Evolutionary conservation across 1,139 yeast species (phyloP).

Genomic region (Pichia sp.): DNA sequence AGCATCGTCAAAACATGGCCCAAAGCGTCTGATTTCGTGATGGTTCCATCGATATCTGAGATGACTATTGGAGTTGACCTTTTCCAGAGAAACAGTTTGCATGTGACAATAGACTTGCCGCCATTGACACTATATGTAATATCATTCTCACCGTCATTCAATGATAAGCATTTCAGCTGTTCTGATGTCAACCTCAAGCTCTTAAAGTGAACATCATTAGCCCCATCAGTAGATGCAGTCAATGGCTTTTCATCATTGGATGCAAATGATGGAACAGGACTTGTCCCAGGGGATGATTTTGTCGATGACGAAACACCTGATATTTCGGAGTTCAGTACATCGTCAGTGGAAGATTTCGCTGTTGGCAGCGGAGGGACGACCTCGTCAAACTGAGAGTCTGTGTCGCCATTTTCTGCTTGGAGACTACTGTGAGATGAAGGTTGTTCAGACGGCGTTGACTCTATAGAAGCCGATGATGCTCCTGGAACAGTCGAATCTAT

Average conservation of each 20-base stretch:
- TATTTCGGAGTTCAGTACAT: neutral
- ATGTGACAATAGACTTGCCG: constrained; percentile 71
- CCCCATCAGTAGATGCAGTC: neutral
- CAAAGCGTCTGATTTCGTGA: constrained; percentile 94
- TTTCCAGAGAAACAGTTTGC: constrained; percentile 82
- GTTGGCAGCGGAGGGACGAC: neutral
- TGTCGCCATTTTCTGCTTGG: neutral
- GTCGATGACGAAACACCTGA: constrained; percentile 6
- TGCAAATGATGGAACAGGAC: neutral
- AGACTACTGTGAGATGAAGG: neutral
- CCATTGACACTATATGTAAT: constrained; percentile 74
- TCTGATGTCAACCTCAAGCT: constrained; percentile 90
- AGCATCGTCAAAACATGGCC: constrained; percentile 93
- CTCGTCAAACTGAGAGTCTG: constrained; percentile 4
- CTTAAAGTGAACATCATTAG: constrained; percentile 52
- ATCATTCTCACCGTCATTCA: constrained; percentile 76
- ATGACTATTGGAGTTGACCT: constrained; percentile 85
- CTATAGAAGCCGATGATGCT: constrained; percentile 6
- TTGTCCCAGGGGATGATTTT: neutral
- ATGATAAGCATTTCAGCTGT: constrained; percentile 69
- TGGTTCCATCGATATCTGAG: constrained; percentile 97
- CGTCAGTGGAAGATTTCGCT: constrained; percentile 6
- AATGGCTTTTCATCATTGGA: neutral
- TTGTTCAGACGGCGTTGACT: constrained; percentile 2
- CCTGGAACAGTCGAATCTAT: constrained; percentile 30